Evolutionary conservation across 768 basidiomycete species (phyloP), one percentile per base, ranked within the genome.

Genomic region (Psilocybe cubensis): DNA sequence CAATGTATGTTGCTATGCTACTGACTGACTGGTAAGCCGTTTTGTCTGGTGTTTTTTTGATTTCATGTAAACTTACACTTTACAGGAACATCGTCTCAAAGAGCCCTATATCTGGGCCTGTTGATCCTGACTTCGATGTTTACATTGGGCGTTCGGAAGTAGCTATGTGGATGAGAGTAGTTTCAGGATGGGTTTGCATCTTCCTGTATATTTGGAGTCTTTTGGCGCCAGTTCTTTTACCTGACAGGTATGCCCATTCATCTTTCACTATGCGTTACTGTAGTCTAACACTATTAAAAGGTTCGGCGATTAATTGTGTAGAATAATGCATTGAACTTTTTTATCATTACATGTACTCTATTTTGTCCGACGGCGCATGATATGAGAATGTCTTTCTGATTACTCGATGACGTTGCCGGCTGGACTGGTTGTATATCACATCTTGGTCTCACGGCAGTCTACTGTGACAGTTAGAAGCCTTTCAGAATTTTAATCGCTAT

Each of bases 91-190:
- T 92, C 42, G 84, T 91, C 21, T 85, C 84, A 56, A 85, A 83
- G 62, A 71, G 76, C 44, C 83, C 76, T 25, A 72, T 80, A 12
- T 71, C 70, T 35, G 78, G 77, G 7, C 71, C 79, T 42, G 69
- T 68, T 0, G 80, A 85, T 58, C 81, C 85, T n/a, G 79, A 84
- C 53, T 76, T 83, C 41, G 85, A 90, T 59, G 88, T 98, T 35
- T 92, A 94, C 71, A 98, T 98, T 46, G 97, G 97, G 17, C 87
- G 95, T 33, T 96, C 94, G 4, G 92, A 95, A 70, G 89, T 91
- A 8, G 95, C 97, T 3, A 98, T 99, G 96, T 99, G 97, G 97
- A 98, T 98, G 93, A 81, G 97, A 3, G 84, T 98, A 28, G 91
- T 98, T 44, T 95, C 93, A 27, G 92, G 92, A 61, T 99, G 96